Base-by-base conservation (phyloP, 805 yeast species). In the Lipomyces sp. region DNA sequence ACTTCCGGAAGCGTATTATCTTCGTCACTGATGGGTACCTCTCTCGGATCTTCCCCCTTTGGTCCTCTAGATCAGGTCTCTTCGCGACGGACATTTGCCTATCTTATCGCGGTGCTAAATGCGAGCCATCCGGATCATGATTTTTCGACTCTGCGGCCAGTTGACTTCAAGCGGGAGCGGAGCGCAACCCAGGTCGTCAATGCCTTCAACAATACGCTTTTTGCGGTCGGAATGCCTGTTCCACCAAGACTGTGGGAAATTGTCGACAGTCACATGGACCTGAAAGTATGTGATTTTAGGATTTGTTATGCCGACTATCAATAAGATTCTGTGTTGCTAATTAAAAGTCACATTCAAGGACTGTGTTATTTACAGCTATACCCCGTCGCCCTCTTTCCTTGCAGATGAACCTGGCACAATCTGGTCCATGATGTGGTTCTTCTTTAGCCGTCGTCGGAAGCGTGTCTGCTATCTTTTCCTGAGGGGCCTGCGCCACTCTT, bases 81-180 rank as follows among this genome's bases (percentile, higher is more conserved):
- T 1, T 84, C 95, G 39, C 78, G 96, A 57, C 84, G 88, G 67
- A 82, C 90, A 1, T 93, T 91, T 72, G 93, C 96, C 0, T 86
- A 90, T 64, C 72, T 93, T 42, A 86, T 93, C 52, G 93, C 95
- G 1, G 89, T 90, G 32, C 74, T 93, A 46, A 93, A 93, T 67
- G 86, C 95, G 6, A 83, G 95, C 3, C 91, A 86, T 65, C 98
- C 98, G 0, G 98, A 93, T 66, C 96, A 93, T 63, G 98, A 93
- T 65, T 93, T 91, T 62, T 78, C 95, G 11, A 78, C 84, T 23
- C 77, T 93, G 55, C 88, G 86, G 63, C 98, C 98, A 1, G 74
- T 74, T 18, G 83, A 81, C 66, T 85, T 85, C 67, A 70, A 74
- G 36, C 78, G 86, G n/a, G 78, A 71, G 39, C 53, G 58, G 14